Evolutionary conservation across 1,284 basidiomycete genomes (phyloP), one percentile per base, ranked within the genome.

Genomic region (Sanghuangporus weigelae): DNA sequence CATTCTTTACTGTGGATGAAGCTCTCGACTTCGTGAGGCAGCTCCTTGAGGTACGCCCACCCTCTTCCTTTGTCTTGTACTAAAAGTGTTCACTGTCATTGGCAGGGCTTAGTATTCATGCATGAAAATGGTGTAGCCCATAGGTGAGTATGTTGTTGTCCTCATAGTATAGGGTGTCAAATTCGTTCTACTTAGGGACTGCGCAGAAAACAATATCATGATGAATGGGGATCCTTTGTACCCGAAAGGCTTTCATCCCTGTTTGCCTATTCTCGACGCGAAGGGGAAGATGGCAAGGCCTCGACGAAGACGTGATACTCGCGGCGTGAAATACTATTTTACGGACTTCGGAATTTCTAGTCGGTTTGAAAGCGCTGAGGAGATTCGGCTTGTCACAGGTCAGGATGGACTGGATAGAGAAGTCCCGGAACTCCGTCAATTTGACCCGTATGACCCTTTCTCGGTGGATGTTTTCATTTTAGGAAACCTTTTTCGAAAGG

Each of bases 301-400:
- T 16, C 39, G 35, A 7, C 54, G 54, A 16, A 10, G 31, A 11
- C 54, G 54, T 6, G 16, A 42, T 38, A n/a, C 23, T n/a, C 19
- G 31, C 7, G 36, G 26, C 11, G 14, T 56, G 16, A 64, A 60
- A 7, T 74, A 74, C 64, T 72, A 67, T 61, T 72, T 72, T 63
- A 49, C 53, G 7, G 65, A 66, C 39, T 67, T 65, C 50, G 66
- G 66, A 10, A 31, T 67, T 16, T 65, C 64, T 19, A 21, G 53
- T 7, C 36, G 23, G 10, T 67, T 59, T 56, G 36, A 55, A 19
- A 26, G 35, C 3, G 26, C 36, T 19, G 39, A 48, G 19, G 26
- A 49, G n/a, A 31, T 38, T 6, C 51, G 38, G 26, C 14, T 35
- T 7, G 62, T 61, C 11, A 26, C 19, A 11, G 56, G 57, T 5